These are phyloP conservation scores for Neurospora tetrasperma DNA, from an alignment of 495 filamentous ascomycete species.

Conservation along the genomic window DNA sequence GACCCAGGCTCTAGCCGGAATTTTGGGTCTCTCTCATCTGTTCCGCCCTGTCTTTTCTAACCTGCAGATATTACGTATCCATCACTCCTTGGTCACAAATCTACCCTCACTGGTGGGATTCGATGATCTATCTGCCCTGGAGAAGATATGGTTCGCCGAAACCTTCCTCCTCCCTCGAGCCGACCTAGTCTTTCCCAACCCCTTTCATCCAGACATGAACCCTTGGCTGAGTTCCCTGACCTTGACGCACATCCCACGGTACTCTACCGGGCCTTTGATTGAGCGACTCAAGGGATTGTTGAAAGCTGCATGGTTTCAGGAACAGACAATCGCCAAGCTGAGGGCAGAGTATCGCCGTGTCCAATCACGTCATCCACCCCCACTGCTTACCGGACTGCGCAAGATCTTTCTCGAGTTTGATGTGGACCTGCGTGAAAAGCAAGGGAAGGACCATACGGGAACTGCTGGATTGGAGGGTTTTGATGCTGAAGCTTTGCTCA, in stretches of 20 bases:
- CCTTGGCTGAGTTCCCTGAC: slow-evolving; percentile 31
- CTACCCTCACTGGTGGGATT: slow-evolving; percentile 21
- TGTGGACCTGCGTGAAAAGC: slow-evolving; percentile 21
- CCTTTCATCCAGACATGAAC: slow-evolving; percentile 36
- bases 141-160: slow-evolving; percentile 28
- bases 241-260: slow-evolving; percentile 30
- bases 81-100: slow-evolving; percentile 40
- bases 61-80: slow-evolving; percentile 33
- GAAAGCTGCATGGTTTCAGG: slow-evolving; percentile 30
- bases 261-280: slow-evolving; percentile 30
- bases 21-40: slow-evolving; percentile 27
- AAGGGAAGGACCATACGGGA: background rate
- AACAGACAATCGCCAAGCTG: slow-evolving; percentile 20
- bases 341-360: background rate
- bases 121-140: slow-evolving; percentile 13
- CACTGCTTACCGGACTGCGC: slow-evolving; percentile 27
- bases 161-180: slow-evolving; percentile 23
- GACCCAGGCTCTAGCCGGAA: slow-evolving; percentile 17
- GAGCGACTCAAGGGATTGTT: slow-evolving; percentile 27
- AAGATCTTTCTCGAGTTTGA: slow-evolving; percentile 36
- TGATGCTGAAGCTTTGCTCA: slow-evolving; percentile 12
- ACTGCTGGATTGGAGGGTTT: slow-evolving; percentile 6
- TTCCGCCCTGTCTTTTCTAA: slow-evolving; percentile 36
- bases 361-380: slow-evolving; percentile 14
- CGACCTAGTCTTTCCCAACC: slow-evolving; percentile 29